A percentile compares a stretch with the other conserved stretches of the same genome.
These are phyloP conservation scores for Rubia peregrina DNA, from an alignment of 305 asterid species.

Conservation along the genomic window DNA sequence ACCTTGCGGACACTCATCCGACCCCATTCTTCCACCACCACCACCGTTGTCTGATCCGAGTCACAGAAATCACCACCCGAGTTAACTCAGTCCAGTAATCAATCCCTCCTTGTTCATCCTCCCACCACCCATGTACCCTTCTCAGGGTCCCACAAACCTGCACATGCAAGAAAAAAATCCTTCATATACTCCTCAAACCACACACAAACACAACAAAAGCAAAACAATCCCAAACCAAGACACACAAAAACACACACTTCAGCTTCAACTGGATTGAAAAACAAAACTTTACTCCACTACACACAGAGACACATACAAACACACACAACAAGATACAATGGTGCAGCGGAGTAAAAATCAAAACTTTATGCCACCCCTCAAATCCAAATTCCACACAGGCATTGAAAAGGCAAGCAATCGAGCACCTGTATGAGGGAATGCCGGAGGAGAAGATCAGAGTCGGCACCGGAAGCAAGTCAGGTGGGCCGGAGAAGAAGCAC, in stretches of 20 bases:
- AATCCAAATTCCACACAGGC: neutral
- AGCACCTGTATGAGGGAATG: neutral
- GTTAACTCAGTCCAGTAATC: conserved; percentile 1
- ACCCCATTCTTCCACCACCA: conserved; percentile 30
- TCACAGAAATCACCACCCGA: neutral
- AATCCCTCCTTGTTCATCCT: conserved; percentile 3
- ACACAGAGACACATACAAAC: neutral
- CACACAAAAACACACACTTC: neutral
- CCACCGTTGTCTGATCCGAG: conserved; percentile 30
- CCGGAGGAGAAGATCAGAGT: neutral
- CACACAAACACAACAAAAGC: neutral
- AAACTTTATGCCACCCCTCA: conserved; percentile 3
- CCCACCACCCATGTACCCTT: neutral
- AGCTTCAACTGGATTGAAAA: neutral
- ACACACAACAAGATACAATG: conserved; percentile 1
- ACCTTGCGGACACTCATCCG: conserved; percentile 23
- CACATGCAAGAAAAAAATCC: neutral
- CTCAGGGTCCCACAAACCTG: neutral
- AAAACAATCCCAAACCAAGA: neutral
- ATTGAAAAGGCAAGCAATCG: neutral
- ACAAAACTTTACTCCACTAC: neutral
- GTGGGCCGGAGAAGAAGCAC: neutral
- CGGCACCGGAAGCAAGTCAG: neutral
- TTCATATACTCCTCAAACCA: neutral
- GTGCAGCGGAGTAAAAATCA: neutral